Percentiles rank a stretch among this genome's conserved stretches.
phyloP scores from a whole-genome alignment of 768 basidiomycete species.

The Thelephora aurantiotincta region DNA sequence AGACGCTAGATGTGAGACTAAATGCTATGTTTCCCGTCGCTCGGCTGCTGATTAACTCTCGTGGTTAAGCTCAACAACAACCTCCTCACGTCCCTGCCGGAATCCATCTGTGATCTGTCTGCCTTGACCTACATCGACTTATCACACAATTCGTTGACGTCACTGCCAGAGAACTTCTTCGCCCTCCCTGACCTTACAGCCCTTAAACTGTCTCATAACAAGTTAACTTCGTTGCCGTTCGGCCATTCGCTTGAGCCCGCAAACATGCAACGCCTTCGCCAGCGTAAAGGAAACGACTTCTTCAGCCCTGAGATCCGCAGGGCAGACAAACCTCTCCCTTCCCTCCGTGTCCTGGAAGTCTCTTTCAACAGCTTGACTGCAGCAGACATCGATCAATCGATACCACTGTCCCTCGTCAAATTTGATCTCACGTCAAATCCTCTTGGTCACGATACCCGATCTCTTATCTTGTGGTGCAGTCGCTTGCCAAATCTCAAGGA shows the following conservation, averaged over 20 bases:
- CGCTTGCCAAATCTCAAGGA: conserved; percentile 40
- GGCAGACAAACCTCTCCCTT: conserved; percentile 50
- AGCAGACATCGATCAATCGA: conserved; percentile 32
- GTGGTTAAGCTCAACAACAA: conserved; percentile 57
- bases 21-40: not conserved
- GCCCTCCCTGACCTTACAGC: conserved; percentile 50
- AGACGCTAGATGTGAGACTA: conserved; percentile 57
- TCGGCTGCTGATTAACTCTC: conserved; percentile 2
- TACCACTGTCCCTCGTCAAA: conserved; percentile 44
- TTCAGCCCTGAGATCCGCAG: conserved; percentile 50
- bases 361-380: conserved; percentile 56
- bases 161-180: conserved; percentile 51
- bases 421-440: conserved; percentile 59
- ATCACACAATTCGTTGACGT: conserved; percentile 53
- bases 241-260: conserved; percentile 33
- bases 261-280: not conserved
- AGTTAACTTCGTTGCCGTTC: conserved; percentile 46
- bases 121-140: conserved; percentile 56
- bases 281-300: conserved; percentile 27
- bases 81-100: conserved; percentile 44
- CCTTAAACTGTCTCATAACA: conserved; percentile 64
- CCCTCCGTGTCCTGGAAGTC: conserved; percentile 45
- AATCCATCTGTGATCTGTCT: conserved; percentile 53
- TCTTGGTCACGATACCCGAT: conserved; percentile 28
- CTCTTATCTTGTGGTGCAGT: conserved; percentile 19